Conservation (phyloP, 192 early-diverging fungal genomes). For the Entomortierella beljakovae region DNA sequence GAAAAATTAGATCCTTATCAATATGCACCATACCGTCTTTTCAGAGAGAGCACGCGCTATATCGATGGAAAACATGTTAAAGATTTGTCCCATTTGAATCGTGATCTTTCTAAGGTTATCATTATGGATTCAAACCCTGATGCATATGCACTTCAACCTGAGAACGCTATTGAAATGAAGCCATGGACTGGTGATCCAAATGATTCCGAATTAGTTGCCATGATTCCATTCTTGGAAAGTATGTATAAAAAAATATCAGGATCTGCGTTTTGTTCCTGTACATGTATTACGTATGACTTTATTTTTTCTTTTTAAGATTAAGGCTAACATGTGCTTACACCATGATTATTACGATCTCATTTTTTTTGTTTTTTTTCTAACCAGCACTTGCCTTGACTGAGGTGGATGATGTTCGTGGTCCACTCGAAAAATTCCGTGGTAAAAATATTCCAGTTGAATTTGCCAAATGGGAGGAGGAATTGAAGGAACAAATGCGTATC, state of each 20-base stretch:
- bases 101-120: constrained; percentile 93
- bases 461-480: constrained; percentile 74
- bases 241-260: constrained; percentile 44
- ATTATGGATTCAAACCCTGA: constrained; percentile 92
- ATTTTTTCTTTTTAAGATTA: no score
- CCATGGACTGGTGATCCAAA: constrained; percentile 87
- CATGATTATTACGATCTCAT: no score
- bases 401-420: constrained; percentile 80
- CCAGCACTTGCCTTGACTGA: constrained; percentile 74
- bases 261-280: no score
- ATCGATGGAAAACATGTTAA: constrained; percentile 87
- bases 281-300: no score
- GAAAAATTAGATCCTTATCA: constrained; percentile 92
- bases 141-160: constrained; percentile 89
- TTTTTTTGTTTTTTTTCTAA: constrained; percentile 3
- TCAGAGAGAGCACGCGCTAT: constrained; percentile 91
- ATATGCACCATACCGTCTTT: constrained; percentile 88
- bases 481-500: constrained; percentile 68
- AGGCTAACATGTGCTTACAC: background rate
- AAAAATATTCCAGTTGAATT: constrained; percentile 77
- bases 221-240: constrained; percentile 95
- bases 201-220: constrained; percentile 84
- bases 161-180: constrained; percentile 88
- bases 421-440: constrained; percentile 74
- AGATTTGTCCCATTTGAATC: constrained; percentile 93